A percentile compares a stretch with the other conserved stretches of the same genome.
Evolutionary conservation across 768 basidiomycete species (phyloP).

Genomic region (Mycena epipterygia): DNA sequence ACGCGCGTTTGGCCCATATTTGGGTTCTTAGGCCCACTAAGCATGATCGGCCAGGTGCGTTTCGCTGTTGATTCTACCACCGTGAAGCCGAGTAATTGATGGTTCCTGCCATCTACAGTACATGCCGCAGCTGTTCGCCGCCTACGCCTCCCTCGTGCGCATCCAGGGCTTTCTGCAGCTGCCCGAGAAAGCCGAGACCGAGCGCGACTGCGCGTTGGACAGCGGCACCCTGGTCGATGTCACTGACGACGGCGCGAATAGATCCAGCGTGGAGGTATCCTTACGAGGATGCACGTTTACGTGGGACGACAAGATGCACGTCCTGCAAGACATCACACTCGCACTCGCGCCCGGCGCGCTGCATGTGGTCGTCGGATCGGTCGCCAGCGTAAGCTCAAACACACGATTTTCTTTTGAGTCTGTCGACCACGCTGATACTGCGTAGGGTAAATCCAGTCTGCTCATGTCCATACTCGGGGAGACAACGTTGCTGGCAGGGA

Average conservation of each 20-base stretch:
- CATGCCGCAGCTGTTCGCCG: conserved; percentile 16
- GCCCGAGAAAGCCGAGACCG: conserved; percentile 12
- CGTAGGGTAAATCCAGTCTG: conserved; percentile 22
- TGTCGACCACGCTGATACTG: conserved; percentile 3
- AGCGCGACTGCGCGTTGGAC: not conserved
- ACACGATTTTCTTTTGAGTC: conserved; percentile 1
- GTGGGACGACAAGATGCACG: conserved; percentile 14
- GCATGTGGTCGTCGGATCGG: conserved; percentile 14
- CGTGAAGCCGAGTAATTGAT: conserved; percentile 4
- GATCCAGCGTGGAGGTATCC: conserved; percentile 16
- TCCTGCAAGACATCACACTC: conserved; percentile 17
- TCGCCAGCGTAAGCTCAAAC: conserved; percentile 15
- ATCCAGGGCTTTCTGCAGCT: conserved; percentile 19
- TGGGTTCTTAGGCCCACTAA: conserved; percentile 15
- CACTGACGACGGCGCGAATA: not conserved
- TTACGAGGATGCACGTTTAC: conserved; percentile 12
- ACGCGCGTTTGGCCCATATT: conserved; percentile 11
- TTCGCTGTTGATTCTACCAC: conserved; percentile 6
- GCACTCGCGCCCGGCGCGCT: conserved; percentile 10
- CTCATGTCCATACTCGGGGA: conserved; percentile 21
- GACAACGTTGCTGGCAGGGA: conserved; percentile 14
- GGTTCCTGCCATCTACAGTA: conserved; percentile 6
- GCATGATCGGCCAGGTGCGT: conserved; percentile 20
- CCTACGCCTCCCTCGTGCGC: conserved; percentile 17
- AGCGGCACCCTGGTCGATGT: conserved; percentile 3